Percentiles rank a stretch among this genome's conserved stretches.
These are phyloP conservation scores for Trichomonas tenax DNA, from an alignment of 208 protist genomes.

Conservation along the genomic window DNA sequence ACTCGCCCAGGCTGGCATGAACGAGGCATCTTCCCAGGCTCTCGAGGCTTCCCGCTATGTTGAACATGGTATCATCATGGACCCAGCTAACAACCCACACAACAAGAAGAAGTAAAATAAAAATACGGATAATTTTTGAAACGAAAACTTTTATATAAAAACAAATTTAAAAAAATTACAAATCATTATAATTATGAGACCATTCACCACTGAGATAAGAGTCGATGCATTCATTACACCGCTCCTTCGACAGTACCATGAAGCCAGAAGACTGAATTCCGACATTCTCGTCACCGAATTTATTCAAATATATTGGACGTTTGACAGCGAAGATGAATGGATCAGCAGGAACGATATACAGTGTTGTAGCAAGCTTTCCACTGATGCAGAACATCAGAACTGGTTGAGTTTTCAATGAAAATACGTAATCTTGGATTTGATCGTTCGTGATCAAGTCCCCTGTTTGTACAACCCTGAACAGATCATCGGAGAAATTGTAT, in stretches of 20 bases:
- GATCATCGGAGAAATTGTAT: background rate
- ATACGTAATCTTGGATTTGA: too few relatives aligned
- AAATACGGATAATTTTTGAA: background rate
- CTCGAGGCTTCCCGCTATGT: background rate
- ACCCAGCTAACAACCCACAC: background rate
- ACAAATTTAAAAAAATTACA: too few relatives aligned
- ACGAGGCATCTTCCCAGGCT: background rate
- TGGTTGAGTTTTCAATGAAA: background rate
- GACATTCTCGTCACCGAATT: background rate
- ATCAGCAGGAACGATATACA: background rate
- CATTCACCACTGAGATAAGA: background rate
- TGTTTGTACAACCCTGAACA: background rate
- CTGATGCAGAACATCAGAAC: background rate
- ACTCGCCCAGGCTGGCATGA: background rate
- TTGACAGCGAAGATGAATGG: background rate
- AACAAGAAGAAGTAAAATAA: background rate
- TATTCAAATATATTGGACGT: background rate
- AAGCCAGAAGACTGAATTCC: background rate
- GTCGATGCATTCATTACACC: background rate
- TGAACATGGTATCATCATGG: conserved; percentile 4
- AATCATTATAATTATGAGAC: too few relatives aligned
- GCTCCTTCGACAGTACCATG: background rate
- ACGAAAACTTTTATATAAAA: background rate
- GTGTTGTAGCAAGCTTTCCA: background rate
- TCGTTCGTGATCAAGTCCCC: background rate